A percentile compares a stretch with the other conserved stretches of the same genome.
Conservation (phyloP, 495 filamentous ascomycete genomes). For the Venustampulla echinocandica region DNA sequence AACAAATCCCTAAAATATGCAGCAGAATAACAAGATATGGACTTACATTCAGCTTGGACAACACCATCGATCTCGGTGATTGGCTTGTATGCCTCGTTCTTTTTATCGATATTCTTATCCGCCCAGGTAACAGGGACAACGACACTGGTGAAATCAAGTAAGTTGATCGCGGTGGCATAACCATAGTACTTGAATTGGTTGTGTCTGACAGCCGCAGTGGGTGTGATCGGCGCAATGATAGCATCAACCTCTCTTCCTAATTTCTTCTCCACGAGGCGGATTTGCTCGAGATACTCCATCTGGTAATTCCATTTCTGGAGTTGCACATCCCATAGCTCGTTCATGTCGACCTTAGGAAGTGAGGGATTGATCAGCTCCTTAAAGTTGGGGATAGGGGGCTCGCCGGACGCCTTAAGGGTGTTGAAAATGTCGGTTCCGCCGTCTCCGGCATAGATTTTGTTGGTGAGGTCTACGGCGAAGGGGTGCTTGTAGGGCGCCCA, state of each 20-base stretch:
- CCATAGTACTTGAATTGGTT: slow-evolving; percentile 48
- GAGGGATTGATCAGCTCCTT: slow-evolving; percentile 31
- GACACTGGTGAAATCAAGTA: slow-evolving; percentile 56
- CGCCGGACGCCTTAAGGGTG: slow-evolving; percentile 35
- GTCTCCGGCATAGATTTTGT: slow-evolving; percentile 32
- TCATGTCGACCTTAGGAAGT: slow-evolving; percentile 21
- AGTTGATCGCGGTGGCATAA: slow-evolving; percentile 64
- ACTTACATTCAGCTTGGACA: slow-evolving; percentile 22
- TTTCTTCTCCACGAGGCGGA: slow-evolving; percentile 25
- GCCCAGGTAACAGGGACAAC: slow-evolving; percentile 47
- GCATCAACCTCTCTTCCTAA: slow-evolving; percentile 40
- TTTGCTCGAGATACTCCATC: slow-evolving; percentile 29
- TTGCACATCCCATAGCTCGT: slow-evolving; percentile 29
- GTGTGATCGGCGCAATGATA: slow-evolving; percentile 55
- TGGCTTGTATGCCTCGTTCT: slow-evolving; percentile 22
- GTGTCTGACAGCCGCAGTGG: slow-evolving; percentile 37
- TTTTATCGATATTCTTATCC: slow-evolving; percentile 20
- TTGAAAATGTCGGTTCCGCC: slow-evolving; percentile 31
- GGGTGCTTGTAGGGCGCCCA: slow-evolving; percentile 36
- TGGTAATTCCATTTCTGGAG: slow-evolving; percentile 33
- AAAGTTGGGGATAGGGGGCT: slow-evolving; percentile 37
- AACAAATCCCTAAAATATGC: no score
- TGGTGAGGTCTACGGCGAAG: slow-evolving; percentile 28
- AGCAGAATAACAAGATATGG: not conserved
- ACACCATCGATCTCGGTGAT: slow-evolving; percentile 33